Evolutionary conservation across 2,329 filamentous ascomycete genomes (phyloP).

Genomic region (Lasiodiplodia sp.): DNA sequence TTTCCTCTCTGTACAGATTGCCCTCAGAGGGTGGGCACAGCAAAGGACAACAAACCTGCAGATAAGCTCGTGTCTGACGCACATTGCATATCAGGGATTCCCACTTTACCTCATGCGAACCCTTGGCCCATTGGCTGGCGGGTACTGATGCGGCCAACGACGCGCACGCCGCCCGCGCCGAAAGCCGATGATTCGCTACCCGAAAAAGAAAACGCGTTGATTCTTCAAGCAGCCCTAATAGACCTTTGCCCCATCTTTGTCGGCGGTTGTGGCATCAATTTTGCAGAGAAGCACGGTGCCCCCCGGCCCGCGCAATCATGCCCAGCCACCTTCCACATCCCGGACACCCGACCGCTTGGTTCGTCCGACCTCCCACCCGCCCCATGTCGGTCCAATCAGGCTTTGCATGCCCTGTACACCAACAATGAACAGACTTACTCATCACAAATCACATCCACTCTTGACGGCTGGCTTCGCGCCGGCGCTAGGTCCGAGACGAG

Average conservation of each 20-base stretch:
- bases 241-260: background rate
- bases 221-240: background rate
- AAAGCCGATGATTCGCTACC: background rate
- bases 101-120: background rate
- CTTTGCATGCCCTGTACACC: background rate
- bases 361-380: background rate
- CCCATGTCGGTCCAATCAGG: background rate
- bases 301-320: background rate
- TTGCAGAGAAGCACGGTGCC: background rate
- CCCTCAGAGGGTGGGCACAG: background rate
- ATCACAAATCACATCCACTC: background rate
- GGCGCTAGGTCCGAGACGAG: background rate
- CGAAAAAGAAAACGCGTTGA: background rate
- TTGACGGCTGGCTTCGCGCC: background rate
- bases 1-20: background rate
- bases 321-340: background rate
- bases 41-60: constrained; percentile 1
- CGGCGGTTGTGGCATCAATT: background rate
- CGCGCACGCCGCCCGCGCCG: background rate
- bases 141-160: background rate
- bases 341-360: background rate
- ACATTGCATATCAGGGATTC: constrained; percentile 9
- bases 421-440: background rate
- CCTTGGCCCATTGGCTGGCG: constrained; percentile 8
- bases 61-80: constrained; percentile 24